phyloP scores from a whole-genome alignment of 2,329 filamentous ascomycete species.

The Aspergillus terreus region DNA sequence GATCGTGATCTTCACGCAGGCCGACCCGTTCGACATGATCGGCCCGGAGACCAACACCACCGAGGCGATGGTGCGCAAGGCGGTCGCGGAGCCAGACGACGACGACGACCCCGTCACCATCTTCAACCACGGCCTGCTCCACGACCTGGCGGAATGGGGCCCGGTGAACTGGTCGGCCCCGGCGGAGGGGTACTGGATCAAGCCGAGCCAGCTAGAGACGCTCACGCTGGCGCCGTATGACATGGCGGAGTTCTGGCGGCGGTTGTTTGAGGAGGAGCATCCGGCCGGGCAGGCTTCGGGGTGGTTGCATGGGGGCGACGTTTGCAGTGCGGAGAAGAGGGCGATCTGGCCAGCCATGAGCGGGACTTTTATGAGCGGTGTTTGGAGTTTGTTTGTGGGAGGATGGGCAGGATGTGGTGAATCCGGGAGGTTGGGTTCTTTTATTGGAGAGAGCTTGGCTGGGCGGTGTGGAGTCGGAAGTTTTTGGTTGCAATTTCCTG shows the following conservation, averaged over 20 bases:
- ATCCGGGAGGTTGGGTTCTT: not conserved
- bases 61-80: not conserved
- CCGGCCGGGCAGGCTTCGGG: too few relatives aligned
- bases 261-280: not conserved
- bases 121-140: conserved; percentile 1
- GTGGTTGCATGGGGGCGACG: conserved; percentile 2
- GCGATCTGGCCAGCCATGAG: not conserved
- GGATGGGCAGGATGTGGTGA: not conserved
- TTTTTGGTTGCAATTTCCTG: too few relatives aligned
- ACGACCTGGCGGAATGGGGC: conserved; percentile 2
- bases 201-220: not conserved
- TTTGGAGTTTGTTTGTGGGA: not conserved
- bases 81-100: not conserved
- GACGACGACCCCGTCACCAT: conserved; percentile 1
- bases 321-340: not conserved
- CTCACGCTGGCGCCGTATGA: not conserved
- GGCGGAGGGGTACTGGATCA: conserved; percentile 1
- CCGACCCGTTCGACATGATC: conserved; percentile 2
- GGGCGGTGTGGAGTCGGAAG: not conserved
- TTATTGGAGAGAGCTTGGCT: not conserved
- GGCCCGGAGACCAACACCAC: conserved; percentile 1
- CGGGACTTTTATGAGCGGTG: not conserved
- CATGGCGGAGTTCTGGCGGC: conserved; percentile 1
- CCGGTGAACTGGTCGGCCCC: not conserved
- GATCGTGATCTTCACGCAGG: conserved; percentile 6